These are phyloP conservation scores for Geotrichum bryndzae DNA, from an alignment of 1,139 yeast species.

Conservation along the genomic window DNA sequence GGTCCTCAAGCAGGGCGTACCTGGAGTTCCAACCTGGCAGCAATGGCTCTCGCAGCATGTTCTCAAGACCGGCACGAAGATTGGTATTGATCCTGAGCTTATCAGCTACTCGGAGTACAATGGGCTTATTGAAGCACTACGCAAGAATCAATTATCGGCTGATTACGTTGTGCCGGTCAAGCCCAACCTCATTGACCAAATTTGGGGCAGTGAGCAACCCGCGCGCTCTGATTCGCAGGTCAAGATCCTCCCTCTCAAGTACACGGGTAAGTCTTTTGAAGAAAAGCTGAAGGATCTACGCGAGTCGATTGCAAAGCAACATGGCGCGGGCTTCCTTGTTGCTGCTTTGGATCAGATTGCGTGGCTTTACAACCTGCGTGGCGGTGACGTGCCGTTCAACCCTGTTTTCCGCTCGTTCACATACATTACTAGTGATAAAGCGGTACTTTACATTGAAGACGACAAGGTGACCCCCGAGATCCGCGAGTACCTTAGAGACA, in stretches of 20 bases:
- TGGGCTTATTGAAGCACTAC: slow-evolving; percentile 34
- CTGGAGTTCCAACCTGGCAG: slow-evolving; percentile 77
- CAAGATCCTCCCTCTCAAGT: slow-evolving; percentile 30
- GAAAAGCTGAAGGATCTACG: slow-evolving; percentile 45
- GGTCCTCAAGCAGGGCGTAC: slow-evolving; percentile 71
- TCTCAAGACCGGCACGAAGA: slow-evolving; percentile 33
- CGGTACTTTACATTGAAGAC: slow-evolving; percentile 64
- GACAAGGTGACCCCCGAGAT: slow-evolving; percentile 49
- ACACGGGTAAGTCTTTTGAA: slow-evolving; percentile 40
- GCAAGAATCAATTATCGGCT: slow-evolving; percentile 35
- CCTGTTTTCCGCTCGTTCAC: slow-evolving; percentile 88
- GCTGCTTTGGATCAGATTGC: slow-evolving; percentile 86
- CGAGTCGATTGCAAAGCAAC: slow-evolving; percentile 40
- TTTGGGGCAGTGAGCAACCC: slow-evolving; percentile 56
- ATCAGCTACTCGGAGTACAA: slow-evolving; percentile 47
- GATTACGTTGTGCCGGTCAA: slow-evolving; percentile 58
- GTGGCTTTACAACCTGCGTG: slow-evolving; percentile 86
- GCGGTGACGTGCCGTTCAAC: slow-evolving; percentile 76
- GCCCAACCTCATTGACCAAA: slow-evolving; percentile 65
- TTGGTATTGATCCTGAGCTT: slow-evolving; percentile 65
- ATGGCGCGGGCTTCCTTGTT: slow-evolving; percentile 48
- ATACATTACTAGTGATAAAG: slow-evolving; percentile 54
- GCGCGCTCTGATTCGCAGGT: slow-evolving; percentile 33
- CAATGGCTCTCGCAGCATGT: slow-evolving; percentile 59
- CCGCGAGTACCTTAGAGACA: slow-evolving; percentile 26